Conservation (phyloP, 2,329 filamentous ascomycete species). For the Lasiodiplodia hormozganensis region DNA sequence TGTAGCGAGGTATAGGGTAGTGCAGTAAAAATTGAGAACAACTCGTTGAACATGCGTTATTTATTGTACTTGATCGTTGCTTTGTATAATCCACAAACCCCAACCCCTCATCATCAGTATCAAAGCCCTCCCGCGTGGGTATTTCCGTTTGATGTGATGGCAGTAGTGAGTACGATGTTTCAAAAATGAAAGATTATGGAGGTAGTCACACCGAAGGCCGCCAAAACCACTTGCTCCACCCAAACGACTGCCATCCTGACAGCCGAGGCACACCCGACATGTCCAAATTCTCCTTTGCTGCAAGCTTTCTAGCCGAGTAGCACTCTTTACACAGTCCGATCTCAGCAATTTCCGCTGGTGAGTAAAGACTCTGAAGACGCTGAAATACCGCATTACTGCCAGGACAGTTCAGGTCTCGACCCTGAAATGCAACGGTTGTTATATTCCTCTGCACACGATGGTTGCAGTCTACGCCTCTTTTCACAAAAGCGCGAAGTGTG, state of each 20-base stretch:
- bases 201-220: background rate
- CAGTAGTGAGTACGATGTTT: background rate
- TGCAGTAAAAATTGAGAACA: background rate
- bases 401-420: background rate
- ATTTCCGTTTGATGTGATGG: too few relatives aligned
- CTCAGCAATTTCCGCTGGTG: background rate
- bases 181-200: too few relatives aligned
- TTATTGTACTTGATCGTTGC: background rate
- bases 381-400: background rate
- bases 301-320: accelerated
- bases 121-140: too few relatives aligned
- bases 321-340: background rate
- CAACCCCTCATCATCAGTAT: too few relatives aligned
- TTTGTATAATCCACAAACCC: background rate
- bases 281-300: background rate
- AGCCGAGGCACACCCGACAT: background rate
- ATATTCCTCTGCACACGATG: background rate
- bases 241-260: background rate
- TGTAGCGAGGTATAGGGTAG: background rate
- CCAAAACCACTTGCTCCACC: background rate
- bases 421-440: background rate
- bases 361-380: background rate
- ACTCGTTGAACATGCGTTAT: background rate
- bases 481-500: background rate
- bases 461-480: background rate